These are phyloP conservation scores for Neurospora tetraspora DNA, from an alignment of 495 filamentous ascomycete species.

Conservation along the genomic window DNA sequence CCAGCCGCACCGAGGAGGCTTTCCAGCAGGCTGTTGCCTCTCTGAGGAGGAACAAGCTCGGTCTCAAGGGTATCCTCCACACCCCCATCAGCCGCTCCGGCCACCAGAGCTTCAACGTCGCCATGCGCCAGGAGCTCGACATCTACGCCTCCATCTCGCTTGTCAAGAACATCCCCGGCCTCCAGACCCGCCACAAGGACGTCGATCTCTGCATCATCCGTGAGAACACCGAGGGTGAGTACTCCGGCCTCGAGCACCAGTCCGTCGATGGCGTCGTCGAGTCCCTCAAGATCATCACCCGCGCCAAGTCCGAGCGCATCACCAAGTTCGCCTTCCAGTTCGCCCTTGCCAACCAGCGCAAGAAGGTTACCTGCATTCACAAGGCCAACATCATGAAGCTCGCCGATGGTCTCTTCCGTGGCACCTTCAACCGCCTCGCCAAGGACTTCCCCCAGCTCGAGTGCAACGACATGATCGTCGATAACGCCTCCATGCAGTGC, in stretches of 20 bases:
- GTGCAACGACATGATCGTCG: constrained; percentile 98
- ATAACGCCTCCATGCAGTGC: constrained; percentile 99
- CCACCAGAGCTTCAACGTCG: constrained; percentile 99
- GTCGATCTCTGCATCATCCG: constrained; percentile 98
- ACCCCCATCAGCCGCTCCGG: constrained; percentile 94
- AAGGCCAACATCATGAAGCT: constrained; percentile 99
- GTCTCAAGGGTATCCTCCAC: constrained; percentile 93
- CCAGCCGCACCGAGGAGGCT: constrained; percentile 83
- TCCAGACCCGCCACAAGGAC: constrained; percentile 90
- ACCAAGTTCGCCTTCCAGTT: constrained; percentile 98
- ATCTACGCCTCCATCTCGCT: constrained; percentile 98
- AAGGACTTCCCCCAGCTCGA: constrained; percentile 90
- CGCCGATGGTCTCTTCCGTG: constrained; percentile 95
- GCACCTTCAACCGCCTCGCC: constrained; percentile 74
- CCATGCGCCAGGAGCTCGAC: constrained; percentile 95
- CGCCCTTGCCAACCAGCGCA: constrained; percentile 88
- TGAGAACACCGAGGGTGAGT: constrained; percentile 99
- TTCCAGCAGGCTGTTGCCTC: constrained; percentile 93
- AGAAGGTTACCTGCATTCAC: constrained; percentile 96
- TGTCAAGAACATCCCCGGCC: constrained; percentile 98
- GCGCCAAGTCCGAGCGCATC: constrained; percentile 96
- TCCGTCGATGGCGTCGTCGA: constrained; percentile 94
- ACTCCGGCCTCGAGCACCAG: constrained; percentile 97
- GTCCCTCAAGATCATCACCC: constrained; percentile 98
- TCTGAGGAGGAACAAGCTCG: constrained; percentile 94